A percentile compares a stretch with the other conserved stretches of the same genome.
These are phyloP conservation scores for Lepidium didymum DNA, from an alignment of 345 rosid genomes.

Conservation along the genomic window DNA sequence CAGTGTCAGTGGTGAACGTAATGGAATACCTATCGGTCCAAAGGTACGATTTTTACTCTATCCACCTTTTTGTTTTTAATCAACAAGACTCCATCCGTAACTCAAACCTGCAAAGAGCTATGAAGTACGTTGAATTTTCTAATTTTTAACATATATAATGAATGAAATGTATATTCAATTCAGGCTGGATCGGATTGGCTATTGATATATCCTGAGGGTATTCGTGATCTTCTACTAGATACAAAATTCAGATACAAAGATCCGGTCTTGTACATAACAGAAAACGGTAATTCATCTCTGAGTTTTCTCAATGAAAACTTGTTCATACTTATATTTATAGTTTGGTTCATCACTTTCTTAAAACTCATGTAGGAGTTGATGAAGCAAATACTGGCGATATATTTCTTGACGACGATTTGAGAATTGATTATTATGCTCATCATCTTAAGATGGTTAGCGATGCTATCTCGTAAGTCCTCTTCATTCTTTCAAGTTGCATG, in stretches of 20 bases:
- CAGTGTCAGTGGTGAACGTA: slow-evolving; percentile 23
- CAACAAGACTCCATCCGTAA: too few species aligned
- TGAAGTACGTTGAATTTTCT: too few species aligned
- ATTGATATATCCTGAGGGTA: slow-evolving; percentile 42
- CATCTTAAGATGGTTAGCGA: slow-evolving; percentile 31
- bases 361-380: slow-evolving; percentile 21
- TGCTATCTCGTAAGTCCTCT: slow-evolving; percentile 29
- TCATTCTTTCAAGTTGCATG: too few species aligned
- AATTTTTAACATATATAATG: too few species aligned
- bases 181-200: slow-evolving; percentile 39
- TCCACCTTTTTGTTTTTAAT: too few species aligned
- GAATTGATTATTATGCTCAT: slow-evolving; percentile 28
- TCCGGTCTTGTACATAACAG: slow-evolving; percentile 46
- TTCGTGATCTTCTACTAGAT: slow-evolving; percentile 37
- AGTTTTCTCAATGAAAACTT: neutral
- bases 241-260: slow-evolving; percentile 34
- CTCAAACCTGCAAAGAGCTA: too few species aligned
- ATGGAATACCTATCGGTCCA: slow-evolving; percentile 43
- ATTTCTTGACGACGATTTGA: slow-evolving; percentile 20
- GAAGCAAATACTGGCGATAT: slow-evolving; percentile 12
- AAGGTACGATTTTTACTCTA: slow-evolving; percentile 21
- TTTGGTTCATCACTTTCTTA: neutral
- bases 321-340: neutral
- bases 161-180: neutral
- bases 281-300: slow-evolving; percentile 37